Evolutionary conservation across 345 rosid genomes (phyloP), one percentile per base, ranked within the genome.

Genomic region (Ceriops tagal): DNA sequence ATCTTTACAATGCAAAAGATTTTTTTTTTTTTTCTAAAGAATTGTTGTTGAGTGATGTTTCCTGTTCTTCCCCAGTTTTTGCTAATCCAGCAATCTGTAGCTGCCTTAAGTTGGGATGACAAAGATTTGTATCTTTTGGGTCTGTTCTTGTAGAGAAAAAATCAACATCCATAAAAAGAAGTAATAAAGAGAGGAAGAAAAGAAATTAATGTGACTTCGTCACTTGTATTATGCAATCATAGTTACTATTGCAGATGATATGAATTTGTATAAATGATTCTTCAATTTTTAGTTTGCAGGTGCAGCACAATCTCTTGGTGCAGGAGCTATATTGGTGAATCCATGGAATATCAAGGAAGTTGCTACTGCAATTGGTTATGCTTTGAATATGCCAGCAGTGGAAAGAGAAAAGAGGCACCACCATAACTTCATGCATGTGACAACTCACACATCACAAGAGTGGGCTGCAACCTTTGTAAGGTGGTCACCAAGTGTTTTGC

Each of bases 391-490:
- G 89, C 73, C 85, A 31, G 87, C 80, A 30, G 77, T 79, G 61
- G 89, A 85, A 79, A 79, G 87, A 81, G 89, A 85, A 60, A 83
- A 85, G 65, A 82, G 87, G 30, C 83, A 83, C 72, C 82, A 81
- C 58, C 89, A 81, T 67, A 85, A 85, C 70, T 85, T 81, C 58
- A 67, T 73, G 80, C 86, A 85, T 81, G 89, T 85, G 52, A 85
- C 89, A 37, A 79, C 82, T 61, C 89, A 85, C 73, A 83, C 89
- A 35, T 81, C 89, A 60, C 89, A 85, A 76, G 89, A 83, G 75
- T 85, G 89, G 89, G 89, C 89, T 68, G 85, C 85, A 75, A 85
- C 87, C 16, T 85, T 85, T 72, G 81, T 85, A 37, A 85, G 89
- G 87, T 85, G 66, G 37, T 73, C 39, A 60, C 57, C 46, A 26